A percentile compares a stretch with the other conserved stretches of the same genome.
These are phyloP conservation scores for Aureobasidium vineae DNA, from an alignment of 2,329 filamentous ascomycete genomes.

Conservation along the genomic window DNA sequence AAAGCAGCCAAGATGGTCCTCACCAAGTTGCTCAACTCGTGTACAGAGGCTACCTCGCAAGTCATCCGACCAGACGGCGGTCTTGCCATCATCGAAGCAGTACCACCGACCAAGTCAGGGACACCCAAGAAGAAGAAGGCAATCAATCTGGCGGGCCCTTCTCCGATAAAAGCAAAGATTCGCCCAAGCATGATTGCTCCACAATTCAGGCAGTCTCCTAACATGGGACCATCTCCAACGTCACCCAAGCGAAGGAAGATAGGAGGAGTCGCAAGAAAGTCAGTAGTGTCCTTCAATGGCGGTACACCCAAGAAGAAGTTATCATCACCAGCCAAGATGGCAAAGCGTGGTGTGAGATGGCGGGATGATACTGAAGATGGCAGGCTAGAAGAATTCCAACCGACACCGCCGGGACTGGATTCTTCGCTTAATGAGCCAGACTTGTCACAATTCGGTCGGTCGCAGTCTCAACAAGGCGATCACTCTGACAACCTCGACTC, in stretches of 20 bases:
- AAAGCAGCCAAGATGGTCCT: slow-evolving; percentile 75
- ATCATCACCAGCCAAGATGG: slow-evolving; percentile 55
- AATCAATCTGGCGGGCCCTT: slow-evolving; percentile 48
- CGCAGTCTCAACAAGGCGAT: slow-evolving; percentile 35
- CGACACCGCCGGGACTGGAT: slow-evolving; percentile 73
- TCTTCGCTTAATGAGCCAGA: slow-evolving; percentile 52
- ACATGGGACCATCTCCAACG: slow-evolving; percentile 53
- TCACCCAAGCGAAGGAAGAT: slow-evolving; percentile 79
- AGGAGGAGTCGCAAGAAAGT: slow-evolving; percentile 61
- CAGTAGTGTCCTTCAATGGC: slow-evolving; percentile 64
- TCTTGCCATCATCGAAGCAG: slow-evolving; percentile 60
- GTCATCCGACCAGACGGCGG: slow-evolving; percentile 87
- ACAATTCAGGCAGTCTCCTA: slow-evolving; percentile 21
- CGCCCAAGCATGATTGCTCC: slow-evolving; percentile 31
- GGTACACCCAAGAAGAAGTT: slow-evolving; percentile 80
- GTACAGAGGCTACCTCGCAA: slow-evolving; percentile 71
- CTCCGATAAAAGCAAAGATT: slow-evolving; percentile 50
- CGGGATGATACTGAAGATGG: slow-evolving; percentile 86
- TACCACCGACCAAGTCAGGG: slow-evolving; percentile 67
- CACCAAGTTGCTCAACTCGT: slow-evolving; percentile 71
- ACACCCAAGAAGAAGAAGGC: slow-evolving; percentile 71
- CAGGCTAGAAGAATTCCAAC: slow-evolving; percentile 83
- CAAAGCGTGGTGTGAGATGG: slow-evolving; percentile 83
- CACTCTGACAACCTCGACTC: slow-evolving; percentile 43
- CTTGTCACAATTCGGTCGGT: slow-evolving; percentile 39